Evolutionary conservation across 139 green algal genomes (phyloP).

Genomic region (Chlorella sp.): DNA sequence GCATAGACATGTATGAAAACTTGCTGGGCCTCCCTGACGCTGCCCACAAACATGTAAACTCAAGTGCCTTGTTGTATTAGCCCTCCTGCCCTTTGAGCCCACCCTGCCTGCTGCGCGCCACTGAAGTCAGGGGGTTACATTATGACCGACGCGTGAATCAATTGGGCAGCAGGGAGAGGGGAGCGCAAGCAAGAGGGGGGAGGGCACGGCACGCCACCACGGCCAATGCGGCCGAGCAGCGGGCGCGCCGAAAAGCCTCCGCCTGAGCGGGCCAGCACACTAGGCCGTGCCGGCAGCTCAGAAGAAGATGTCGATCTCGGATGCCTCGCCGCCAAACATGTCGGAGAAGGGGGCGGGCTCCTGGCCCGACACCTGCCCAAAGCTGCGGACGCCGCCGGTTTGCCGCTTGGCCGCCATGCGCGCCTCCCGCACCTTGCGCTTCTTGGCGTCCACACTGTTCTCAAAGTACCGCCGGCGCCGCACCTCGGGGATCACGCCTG

Average conservation of each 20-base stretch:
- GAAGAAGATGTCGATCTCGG: constrained; percentile 20
- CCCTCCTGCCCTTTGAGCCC: too few species aligned
- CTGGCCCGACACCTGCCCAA: constrained; percentile 32
- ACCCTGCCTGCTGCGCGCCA: too few species aligned
- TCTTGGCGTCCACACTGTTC: constrained; percentile 57
- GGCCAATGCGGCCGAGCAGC: not conserved
- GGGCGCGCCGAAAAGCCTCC: not conserved
- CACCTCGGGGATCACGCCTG: constrained; percentile 51
- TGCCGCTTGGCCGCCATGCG: constrained; percentile 43
- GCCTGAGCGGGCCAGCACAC: too few species aligned
- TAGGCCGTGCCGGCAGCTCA: not conserved
- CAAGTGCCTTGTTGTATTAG: too few species aligned
- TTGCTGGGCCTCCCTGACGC: too few species aligned
- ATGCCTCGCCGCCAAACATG: constrained; percentile 41
- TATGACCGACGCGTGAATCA: too few species aligned
- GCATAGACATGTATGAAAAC: too few species aligned
- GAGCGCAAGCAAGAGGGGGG: not conserved
- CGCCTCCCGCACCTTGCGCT: constrained; percentile 55
- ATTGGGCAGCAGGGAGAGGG: not conserved
- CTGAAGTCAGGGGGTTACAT: too few species aligned
- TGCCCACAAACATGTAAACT: too few species aligned
- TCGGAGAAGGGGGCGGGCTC: constrained; percentile 54
- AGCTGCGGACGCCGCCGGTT: constrained; percentile 9
- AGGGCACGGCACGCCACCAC: not conserved
- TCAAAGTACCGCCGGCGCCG: constrained; percentile 60